Evolutionary conservation across 805 yeast genomes (phyloP).

Genomic region (Yamadazyma insecticola): DNA sequence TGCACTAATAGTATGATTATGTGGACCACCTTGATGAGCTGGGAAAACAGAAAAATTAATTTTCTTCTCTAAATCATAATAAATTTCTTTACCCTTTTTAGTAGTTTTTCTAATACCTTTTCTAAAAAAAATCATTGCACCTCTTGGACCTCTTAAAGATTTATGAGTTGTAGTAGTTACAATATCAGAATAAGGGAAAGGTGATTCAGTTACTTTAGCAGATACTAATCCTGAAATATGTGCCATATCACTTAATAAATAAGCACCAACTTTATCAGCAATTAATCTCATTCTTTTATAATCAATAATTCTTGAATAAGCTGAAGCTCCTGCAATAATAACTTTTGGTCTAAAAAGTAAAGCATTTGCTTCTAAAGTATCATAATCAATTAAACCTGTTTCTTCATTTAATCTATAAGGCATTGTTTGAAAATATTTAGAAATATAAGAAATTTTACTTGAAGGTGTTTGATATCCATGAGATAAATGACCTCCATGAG

Average conservation of each 20-base stretch:
- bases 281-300: conserved; percentile 86
- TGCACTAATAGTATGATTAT: conserved; percentile 96
- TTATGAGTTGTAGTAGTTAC: conserved; percentile 98
- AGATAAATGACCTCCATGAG: conserved; percentile 97
- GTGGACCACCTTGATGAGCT: conserved; percentile 99
- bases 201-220: conserved; percentile 90
- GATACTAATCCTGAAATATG: conserved; percentile 95
- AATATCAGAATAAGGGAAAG: conserved; percentile 89
- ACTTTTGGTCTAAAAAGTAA: conserved; percentile 89
- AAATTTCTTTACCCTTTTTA: conserved; percentile 80
- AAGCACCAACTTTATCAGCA: conserved; percentile 91
- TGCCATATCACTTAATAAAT: conserved; percentile 92
- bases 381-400: conserved; percentile 92
- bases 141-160: conserved; percentile 98
- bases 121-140: conserved; percentile 96
- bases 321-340: conserved; percentile 95
- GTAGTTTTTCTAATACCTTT: conserved; percentile 83
- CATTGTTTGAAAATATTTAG: conserved; percentile 96
- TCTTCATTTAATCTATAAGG: conserved; percentile 85
- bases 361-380: conserved; percentile 77
- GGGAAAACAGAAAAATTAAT: conserved; percentile 98
- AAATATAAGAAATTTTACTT: conserved; percentile 85
- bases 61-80: conserved; percentile 83
- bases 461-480: conserved; percentile 94
- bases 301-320: conserved; percentile 87